Percentiles rank a stretch among this genome's conserved stretches.
Evolutionary conservation across 345 rosid genomes (phyloP).

Genomic region (Chamaenerion angustifolium): DNA sequence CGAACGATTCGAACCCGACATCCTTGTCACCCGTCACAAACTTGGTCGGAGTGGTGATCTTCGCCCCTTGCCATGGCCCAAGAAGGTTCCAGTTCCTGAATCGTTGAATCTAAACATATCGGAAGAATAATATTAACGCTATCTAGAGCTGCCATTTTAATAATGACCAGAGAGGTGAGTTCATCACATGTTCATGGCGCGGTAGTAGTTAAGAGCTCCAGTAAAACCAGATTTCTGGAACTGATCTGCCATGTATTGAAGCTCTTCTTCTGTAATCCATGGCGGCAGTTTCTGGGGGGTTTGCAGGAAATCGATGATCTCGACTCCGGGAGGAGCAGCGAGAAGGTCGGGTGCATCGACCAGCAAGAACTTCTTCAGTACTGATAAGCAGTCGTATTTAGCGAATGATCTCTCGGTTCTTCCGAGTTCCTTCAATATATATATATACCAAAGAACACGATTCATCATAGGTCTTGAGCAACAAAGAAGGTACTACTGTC

Average conservation of each 20-base stretch:
- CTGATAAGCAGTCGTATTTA: slow-evolving; percentile 11
- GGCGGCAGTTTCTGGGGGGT: slow-evolving; percentile 14
- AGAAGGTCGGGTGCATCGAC: slow-evolving; percentile 16
- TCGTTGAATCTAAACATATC: too few species aligned
- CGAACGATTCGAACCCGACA: slow-evolving; percentile 8
- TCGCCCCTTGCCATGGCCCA: slow-evolving; percentile 15
- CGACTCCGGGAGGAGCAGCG: slow-evolving; percentile 14
- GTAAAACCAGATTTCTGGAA: slow-evolving; percentile 21
- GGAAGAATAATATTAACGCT: too few species aligned
- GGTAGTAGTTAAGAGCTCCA: slow-evolving; percentile 18
- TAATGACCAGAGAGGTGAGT: background rate
- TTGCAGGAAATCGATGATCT: slow-evolving; percentile 18
- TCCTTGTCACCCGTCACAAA: slow-evolving; percentile 12
- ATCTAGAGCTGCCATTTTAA: too few species aligned
- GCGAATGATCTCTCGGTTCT: slow-evolving; percentile 17
- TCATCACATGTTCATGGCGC: slow-evolving; percentile 11
- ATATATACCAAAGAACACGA: background rate
- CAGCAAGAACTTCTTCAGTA: slow-evolving; percentile 16
- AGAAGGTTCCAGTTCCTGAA: slow-evolving; percentile 14
- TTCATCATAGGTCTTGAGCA: background rate
- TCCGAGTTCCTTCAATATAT: slow-evolving; percentile 9
- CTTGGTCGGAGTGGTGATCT: slow-evolving; percentile 14
- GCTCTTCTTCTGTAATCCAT: slow-evolving; percentile 20
- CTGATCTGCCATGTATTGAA: slow-evolving; percentile 13
- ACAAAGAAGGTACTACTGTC: background rate